Evolutionary conservation across 225 moss, liverwort and hornwort genomes (phyloP).

Genomic region (Pleurozium schreberi): DNA sequence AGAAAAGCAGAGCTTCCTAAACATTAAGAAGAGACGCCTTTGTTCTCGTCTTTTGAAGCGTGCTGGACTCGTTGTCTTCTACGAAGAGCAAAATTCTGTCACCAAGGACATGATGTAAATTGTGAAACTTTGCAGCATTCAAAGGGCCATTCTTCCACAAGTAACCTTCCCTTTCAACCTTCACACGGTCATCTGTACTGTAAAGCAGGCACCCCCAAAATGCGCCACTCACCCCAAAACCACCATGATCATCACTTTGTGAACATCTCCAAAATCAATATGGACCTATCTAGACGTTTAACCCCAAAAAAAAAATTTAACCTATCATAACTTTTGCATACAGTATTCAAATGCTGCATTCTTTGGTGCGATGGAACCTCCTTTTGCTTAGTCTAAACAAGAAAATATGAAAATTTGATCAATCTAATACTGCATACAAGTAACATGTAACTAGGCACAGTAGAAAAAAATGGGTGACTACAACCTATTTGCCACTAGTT

Average conservation of each 20-base stretch:
- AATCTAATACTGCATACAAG: too few species aligned
- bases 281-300: too few species aligned
- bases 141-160: background rate
- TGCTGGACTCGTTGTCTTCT: background rate
- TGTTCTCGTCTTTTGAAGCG: background rate
- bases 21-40: background rate
- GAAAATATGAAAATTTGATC: too few species aligned
- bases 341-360: background rate
- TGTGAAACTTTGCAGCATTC: background rate
- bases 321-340: background rate
- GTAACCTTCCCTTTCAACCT: background rate
- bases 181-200: background rate
- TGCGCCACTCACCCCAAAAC: background rate
- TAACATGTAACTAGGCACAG: too few species aligned
- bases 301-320: too few species aligned
- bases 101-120: too few species aligned
- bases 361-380: background rate
- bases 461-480: too few species aligned
- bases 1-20: background rate
- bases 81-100: background rate
- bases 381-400: too few species aligned
- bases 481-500: too few species aligned
- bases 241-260: background rate
- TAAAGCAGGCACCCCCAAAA: background rate
- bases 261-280: background rate